phyloP scores from a whole-genome alignment of 2,329 filamentous ascomycete genomes.

The Tolypocladium ovalisporum region DNA sequence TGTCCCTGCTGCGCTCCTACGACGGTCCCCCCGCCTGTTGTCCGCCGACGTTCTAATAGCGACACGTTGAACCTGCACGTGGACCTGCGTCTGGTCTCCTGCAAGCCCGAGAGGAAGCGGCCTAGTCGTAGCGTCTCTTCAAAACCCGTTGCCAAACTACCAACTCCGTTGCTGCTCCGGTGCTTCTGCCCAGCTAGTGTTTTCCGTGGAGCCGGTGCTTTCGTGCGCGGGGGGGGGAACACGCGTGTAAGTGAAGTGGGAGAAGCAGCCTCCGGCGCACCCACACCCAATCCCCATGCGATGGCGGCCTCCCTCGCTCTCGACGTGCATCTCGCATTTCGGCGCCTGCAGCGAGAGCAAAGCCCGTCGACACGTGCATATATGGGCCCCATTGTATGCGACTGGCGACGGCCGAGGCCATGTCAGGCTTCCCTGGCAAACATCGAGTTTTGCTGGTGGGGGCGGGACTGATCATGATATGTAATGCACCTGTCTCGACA shows the following conservation, averaged over 20 bases:
- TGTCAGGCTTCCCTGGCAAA: background rate
- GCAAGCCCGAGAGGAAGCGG: background rate
- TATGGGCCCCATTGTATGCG: background rate
- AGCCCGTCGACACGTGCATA: background rate
- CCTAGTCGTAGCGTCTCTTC: background rate
- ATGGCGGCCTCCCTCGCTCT: background rate
- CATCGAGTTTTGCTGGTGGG: background rate
- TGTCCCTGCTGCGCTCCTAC: background rate
- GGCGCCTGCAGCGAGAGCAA: background rate
- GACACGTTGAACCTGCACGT: background rate
- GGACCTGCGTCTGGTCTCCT: slow-evolving; percentile 1
- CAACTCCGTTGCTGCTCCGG: background rate
- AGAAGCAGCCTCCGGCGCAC: background rate
- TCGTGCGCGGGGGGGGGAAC: background rate
- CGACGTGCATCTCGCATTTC: background rate
- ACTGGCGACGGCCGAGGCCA: background rate
- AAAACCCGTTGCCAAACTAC: background rate
- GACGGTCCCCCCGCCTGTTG: background rate
- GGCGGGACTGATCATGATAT: background rate
- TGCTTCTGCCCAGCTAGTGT: background rate
- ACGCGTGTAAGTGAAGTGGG: background rate
- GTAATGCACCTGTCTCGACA: slow-evolving; percentile 3
- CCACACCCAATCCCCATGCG: background rate
- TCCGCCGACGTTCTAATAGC: background rate
- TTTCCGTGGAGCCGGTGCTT: background rate